Conservation (phyloP, 257 asterid genomes). For the Gentiana macrophylla region DNA sequence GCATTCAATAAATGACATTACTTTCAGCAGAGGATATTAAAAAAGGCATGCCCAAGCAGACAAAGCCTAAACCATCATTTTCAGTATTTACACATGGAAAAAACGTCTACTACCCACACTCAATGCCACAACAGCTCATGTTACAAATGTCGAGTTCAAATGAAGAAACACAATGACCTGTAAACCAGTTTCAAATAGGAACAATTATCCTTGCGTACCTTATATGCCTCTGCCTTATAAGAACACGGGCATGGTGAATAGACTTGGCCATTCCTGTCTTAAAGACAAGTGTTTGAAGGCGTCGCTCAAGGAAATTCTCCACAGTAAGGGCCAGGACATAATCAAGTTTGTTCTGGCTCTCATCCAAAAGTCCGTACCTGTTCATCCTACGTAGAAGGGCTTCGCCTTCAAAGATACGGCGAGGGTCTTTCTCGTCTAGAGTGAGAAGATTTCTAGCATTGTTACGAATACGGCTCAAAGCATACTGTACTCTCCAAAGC, state of each 20-base stretch:
- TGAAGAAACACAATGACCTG: background rate
- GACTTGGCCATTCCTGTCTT: conserved; percentile 45
- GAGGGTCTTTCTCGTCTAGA: conserved; percentile 58
- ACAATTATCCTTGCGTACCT: conserved; percentile 14
- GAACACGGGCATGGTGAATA: conserved; percentile 44
- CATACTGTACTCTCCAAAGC: conserved; percentile 63
- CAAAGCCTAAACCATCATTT: too few species aligned
- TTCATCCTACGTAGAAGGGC: conserved; percentile 66
- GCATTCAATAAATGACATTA: too few species aligned
- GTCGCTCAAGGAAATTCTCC: conserved; percentile 40
- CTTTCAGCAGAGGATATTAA: too few species aligned
- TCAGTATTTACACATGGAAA: background rate
- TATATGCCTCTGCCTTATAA: conserved; percentile 43
- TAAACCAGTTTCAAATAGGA: background rate
- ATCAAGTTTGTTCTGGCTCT: conserved; percentile 41
- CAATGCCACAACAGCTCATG: background rate
- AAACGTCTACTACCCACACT: background rate
- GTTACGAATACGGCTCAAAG: conserved; percentile 53
- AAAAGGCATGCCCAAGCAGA: too few species aligned
- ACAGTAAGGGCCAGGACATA: conserved; percentile 38
- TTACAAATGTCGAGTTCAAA: background rate
- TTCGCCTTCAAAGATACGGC: conserved; percentile 65
- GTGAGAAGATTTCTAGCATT: conserved; percentile 50
- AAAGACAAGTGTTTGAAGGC: conserved; percentile 32
- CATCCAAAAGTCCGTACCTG: conserved; percentile 32